phyloP scores from a whole-genome alignment of 2,329 filamentous ascomycete species.

The Sporothrix euskadiensis region DNA sequence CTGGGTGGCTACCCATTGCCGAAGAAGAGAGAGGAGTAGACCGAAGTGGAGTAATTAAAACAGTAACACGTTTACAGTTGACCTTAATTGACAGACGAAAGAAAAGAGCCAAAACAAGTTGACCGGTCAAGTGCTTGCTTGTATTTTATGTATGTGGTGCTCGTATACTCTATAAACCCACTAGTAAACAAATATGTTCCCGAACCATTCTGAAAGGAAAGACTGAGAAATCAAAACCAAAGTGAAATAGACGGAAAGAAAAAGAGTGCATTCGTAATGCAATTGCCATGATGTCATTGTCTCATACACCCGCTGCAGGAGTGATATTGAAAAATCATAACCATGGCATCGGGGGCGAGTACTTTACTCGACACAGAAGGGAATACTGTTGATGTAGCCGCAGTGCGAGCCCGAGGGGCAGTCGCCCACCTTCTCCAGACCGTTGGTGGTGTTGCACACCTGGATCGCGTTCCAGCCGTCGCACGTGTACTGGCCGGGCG shows the following conservation, averaged over 20 bases:
- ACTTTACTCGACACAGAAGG: slow-evolving; percentile 34
- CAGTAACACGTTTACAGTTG: not conserved
- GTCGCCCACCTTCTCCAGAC: slow-evolving; percentile 32
- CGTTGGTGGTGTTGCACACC: slow-evolving; percentile 35
- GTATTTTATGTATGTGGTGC: slow-evolving; percentile 11
- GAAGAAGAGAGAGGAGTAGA: slow-evolving; percentile 10
- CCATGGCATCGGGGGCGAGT: not conserved
- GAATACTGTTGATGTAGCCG: slow-evolving; percentile 34
- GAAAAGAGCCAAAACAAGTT: not conserved
- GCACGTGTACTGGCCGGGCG: slow-evolving; percentile 35
- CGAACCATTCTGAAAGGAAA: not conserved
- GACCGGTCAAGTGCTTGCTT: slow-evolving; percentile 19
- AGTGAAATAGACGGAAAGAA: not conserved
- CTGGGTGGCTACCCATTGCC: slow-evolving; percentile 42
- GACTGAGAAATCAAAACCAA: not conserved
- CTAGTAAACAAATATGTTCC: not conserved
- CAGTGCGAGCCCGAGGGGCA: slow-evolving; percentile 35
- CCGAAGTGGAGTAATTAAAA: not conserved
- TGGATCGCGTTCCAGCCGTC: slow-evolving; percentile 35
- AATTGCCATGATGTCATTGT: not conserved
- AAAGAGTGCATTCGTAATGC: not conserved
- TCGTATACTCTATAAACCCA: slow-evolving; percentile 7
- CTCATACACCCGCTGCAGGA: not conserved
- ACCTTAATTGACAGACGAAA: not conserved
- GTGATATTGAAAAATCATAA: not conserved